Base-by-base conservation (phyloP, 306 rosid species). In the Coriaria nepalensis region DNA sequence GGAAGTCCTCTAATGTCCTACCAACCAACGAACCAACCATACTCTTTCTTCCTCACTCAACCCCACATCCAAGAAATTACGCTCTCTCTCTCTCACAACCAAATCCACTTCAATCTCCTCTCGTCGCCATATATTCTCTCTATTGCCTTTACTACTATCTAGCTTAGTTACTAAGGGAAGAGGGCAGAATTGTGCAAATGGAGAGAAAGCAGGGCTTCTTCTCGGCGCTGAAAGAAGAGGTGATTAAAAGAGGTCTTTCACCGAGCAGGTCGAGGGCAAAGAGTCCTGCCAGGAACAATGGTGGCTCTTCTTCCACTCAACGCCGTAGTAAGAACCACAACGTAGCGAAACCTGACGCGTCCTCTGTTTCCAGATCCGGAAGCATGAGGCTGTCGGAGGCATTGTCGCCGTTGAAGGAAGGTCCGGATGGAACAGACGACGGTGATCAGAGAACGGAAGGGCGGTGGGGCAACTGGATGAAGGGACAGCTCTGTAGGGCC, bases 381-480 rank as follows among this genome's bases (percentile, higher is more conserved):
- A 82, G 82, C 53, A 37, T 82, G 57, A 75, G 95, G 68, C 94
- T 82, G 4, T 45, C 75, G 15, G 98, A 92, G 65, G 93, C 98
- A 4, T 60, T 92, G 50, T 82, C 98, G n/a, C 98, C 98, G 52
- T 66, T 92, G 59, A 85, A 69, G 69, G 98, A 92, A 49, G 98
- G 98, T 0, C 98, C 98, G 6, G 94, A 85, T 55, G 94, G 76
- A 7, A 81, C 81, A 48, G 87, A 85, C 51, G 75, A 67, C 0
- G 60, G 49, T 5, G 87, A 82, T 48, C 64, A 69, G n/a, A 83
- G 73, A 43, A 75, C 75, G 60, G 93, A 85, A 42, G 94, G 95
- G 0, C 63, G 72, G 50, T 85, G 95, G 95, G 85, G 87, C 9
- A 77, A 75, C 45, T 90, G 98, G 98, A 81, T 79, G 95, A 90